A percentile compares a stretch with the other conserved stretches of the same genome.
Evolutionary conservation across 108 stramenopile genomes (phyloP).

Genomic region (Cyclotella cryptica): DNA sequence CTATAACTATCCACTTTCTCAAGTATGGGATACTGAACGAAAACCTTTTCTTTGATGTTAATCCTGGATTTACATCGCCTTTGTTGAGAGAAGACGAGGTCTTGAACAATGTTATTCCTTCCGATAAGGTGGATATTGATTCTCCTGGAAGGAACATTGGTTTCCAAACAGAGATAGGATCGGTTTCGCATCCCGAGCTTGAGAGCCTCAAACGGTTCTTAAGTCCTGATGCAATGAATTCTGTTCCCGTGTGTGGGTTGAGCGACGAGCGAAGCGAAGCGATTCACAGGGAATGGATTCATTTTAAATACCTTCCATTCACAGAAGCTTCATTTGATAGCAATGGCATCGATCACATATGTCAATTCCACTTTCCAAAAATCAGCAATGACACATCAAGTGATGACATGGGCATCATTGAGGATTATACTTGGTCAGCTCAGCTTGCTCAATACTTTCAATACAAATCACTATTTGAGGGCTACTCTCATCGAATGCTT

Average conservation of each 20-base stretch:
- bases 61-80: conserved; percentile 53
- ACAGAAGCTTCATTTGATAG: conserved; percentile 5
- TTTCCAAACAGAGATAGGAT: conserved; percentile 70
- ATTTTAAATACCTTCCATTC: conserved; percentile 52
- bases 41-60: conserved; percentile 44
- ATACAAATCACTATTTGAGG: conserved; percentile 50
- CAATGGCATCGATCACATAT: conserved; percentile 42
- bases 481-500: conserved; percentile 40
- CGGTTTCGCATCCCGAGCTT: conserved; percentile 47
- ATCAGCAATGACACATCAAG: conserved; percentile 18
- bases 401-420: conserved; percentile 32
- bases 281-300: conserved; percentile 46
- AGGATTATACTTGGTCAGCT: conserved; percentile 48
- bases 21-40: conserved; percentile 52
- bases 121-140: conserved; percentile 18
- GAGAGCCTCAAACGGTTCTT: conserved; percentile 28
- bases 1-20: background rate
- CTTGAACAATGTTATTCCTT: conserved; percentile 8
- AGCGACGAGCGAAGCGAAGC: conserved; percentile 7
- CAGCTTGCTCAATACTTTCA: conserved; percentile 56
- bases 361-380: conserved; percentile 41
- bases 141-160: conserved; percentile 48
- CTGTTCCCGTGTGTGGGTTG: conserved; percentile 31
- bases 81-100: conserved; percentile 28
- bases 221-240: conserved; percentile 30